These are phyloP conservation scores for Wickerhamiella galacta DNA, from an alignment of 805 yeast species.

Conservation along the genomic window DNA sequence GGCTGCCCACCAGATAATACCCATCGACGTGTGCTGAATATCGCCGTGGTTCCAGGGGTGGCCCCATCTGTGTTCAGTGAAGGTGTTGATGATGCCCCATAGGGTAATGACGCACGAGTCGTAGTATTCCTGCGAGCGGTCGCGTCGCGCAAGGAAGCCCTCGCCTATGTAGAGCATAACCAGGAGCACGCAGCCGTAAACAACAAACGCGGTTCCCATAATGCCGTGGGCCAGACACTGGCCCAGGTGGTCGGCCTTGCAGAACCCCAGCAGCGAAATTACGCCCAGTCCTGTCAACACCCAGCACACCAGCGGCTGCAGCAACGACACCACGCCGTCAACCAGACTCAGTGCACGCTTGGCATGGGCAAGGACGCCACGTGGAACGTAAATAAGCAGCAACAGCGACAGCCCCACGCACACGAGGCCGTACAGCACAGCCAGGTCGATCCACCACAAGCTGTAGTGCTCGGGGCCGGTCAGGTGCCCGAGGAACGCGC, in stretches of 20 bases:
- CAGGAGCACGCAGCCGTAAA: conserved; percentile 57
- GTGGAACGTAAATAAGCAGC: conserved; percentile 23
- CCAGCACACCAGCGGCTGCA: conserved; percentile 43
- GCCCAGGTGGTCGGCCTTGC: conserved; percentile 70
- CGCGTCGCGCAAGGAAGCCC: conserved; percentile 29
- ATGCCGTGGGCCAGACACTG: conserved; percentile 95
- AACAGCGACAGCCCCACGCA: conserved; percentile 24
- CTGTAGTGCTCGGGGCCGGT: conserved; percentile 22
- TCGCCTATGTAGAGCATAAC: conserved; percentile 55
- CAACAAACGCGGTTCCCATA: conserved; percentile 80
- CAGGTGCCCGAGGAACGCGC: conserved; percentile 25
- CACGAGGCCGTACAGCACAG: conserved; percentile 18
- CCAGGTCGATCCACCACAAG: conserved; percentile 21
- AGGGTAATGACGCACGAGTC: conserved; percentile 65
- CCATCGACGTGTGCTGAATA: conserved; percentile 92
- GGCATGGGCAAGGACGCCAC: conserved; percentile 22
- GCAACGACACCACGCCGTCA: conserved; percentile 20
- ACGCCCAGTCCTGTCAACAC: conserved; percentile 68
- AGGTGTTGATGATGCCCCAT: conserved; percentile 91
- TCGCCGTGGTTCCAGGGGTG: conserved; percentile 88
- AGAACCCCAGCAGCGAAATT: conserved; percentile 72
- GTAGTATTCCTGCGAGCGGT: conserved; percentile 64
- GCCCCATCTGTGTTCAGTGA: conserved; percentile 96
- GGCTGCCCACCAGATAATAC: conserved; percentile 91
- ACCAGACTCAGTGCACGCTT: conserved; percentile 16